Evolutionary conservation across 768 basidiomycete species (phyloP).

Genomic region (Psilocybe cubensis): DNA sequence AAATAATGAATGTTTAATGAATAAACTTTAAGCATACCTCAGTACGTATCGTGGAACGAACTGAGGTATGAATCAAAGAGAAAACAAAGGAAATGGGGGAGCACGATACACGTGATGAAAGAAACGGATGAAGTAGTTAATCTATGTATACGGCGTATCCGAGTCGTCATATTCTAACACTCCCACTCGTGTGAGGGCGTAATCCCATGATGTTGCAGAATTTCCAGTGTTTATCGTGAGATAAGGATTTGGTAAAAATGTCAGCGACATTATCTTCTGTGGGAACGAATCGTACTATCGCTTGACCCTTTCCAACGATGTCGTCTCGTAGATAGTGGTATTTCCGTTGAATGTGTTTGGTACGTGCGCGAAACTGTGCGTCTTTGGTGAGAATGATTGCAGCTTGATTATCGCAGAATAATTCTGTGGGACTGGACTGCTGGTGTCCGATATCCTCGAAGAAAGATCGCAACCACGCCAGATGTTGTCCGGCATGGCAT

Average conservation of each 20-base stretch:
- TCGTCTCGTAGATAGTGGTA: constrained; percentile 33
- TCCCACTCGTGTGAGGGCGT: constrained; percentile 20
- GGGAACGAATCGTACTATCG: constrained; percentile 11
- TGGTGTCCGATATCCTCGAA: constrained; percentile 21
- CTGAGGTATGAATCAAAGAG: too few relatives aligned
- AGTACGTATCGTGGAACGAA: too few relatives aligned
- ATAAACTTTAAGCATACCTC: too few relatives aligned
- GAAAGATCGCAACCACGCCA: constrained; percentile 12
- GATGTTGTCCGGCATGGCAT: constrained; percentile 18
- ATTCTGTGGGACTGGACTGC: constrained; percentile 5
- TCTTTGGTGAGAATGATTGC: constrained; percentile 25
- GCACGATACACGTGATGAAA: too few relatives aligned
- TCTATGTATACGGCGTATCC: too few relatives aligned
- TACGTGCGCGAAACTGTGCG: constrained; percentile 27
- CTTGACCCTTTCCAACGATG: constrained; percentile 17
- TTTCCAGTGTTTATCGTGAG: constrained; percentile 19
- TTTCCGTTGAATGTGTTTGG: constrained; percentile 42
- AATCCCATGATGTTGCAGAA: constrained; percentile 29
- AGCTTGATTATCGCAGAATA: constrained; percentile 26
- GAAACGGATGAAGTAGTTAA: too few relatives aligned
- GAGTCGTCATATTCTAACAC: constrained; percentile 15
- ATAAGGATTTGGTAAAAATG: constrained; percentile 18
- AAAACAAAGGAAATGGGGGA: too few relatives aligned
- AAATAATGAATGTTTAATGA: too few relatives aligned
- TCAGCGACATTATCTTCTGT: constrained; percentile 20